Percentiles rank a stretch among this genome's conserved stretches.
These are phyloP conservation scores for Colletotrichum brevisporum DNA, from an alignment of 2,329 filamentous ascomycete species.

Conservation along the genomic window DNA sequence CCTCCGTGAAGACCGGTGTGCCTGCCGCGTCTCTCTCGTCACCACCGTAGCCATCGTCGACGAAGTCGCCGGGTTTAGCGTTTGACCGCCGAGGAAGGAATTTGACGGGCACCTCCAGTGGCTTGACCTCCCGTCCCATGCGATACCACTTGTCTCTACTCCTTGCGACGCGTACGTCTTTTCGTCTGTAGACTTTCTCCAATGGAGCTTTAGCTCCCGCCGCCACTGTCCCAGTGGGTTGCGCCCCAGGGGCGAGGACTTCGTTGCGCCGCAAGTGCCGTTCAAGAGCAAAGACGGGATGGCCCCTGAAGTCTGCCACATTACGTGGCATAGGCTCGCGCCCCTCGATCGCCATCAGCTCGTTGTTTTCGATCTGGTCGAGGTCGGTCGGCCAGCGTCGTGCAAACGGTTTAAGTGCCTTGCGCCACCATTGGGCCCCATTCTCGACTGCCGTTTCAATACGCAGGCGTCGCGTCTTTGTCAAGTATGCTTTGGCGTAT, in stretches of 20 bases:
- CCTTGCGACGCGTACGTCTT: conserved; percentile 83
- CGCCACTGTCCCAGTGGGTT: conserved; percentile 82
- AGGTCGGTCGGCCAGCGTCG: conserved; percentile 68
- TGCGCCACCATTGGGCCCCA: conserved; percentile 68
- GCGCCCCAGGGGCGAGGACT: conserved; percentile 79
- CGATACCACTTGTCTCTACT: conserved; percentile 94
- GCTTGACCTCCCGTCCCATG: conserved; percentile 82
- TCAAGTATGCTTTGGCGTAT: conserved; percentile 90
- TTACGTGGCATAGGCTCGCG: conserved; percentile 89
- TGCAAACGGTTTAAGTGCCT: conserved; percentile 63
- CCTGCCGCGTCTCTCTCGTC: conserved; percentile 62
- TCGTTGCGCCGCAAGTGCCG: conserved; percentile 88
- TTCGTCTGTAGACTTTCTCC: conserved; percentile 86
- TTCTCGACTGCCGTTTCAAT: conserved; percentile 74
- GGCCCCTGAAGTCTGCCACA: conserved; percentile 88
- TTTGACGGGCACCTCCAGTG: conserved; percentile 86
- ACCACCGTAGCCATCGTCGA: conserved; percentile 59
- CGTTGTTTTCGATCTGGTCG: conserved; percentile 87
- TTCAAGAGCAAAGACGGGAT: conserved; percentile 87
- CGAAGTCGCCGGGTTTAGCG: conserved; percentile 42
- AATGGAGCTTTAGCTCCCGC: conserved; percentile 74
- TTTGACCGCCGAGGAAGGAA: conserved; percentile 69
- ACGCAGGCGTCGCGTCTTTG: conserved; percentile 87
- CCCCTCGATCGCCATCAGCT: conserved; percentile 78
- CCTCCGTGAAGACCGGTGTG: conserved; percentile 71